These are phyloP conservation scores for Ceratobasidium sp. DNA, from an alignment of 1,284 basidiomycete genomes.

Conservation along the genomic window DNA sequence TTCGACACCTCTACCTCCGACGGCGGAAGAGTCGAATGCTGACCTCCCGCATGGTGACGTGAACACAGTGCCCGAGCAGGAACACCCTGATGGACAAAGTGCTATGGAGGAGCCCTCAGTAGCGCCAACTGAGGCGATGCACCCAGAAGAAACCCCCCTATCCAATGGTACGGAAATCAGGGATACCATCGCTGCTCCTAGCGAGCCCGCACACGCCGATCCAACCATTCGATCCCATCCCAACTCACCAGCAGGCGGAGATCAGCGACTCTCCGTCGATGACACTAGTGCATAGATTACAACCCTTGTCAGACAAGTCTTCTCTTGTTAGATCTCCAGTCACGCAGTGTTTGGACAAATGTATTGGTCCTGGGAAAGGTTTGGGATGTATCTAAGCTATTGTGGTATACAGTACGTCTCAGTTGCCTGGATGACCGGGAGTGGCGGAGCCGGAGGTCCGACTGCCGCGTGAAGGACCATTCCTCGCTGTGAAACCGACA, in stretches of 20 bases:
- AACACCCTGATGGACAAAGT: conserved; percentile 15
- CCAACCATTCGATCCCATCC: conserved; percentile 20
- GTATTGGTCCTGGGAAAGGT: not conserved
- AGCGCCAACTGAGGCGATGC: conserved; percentile 41
- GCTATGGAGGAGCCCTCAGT: not conserved
- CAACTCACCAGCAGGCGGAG: conserved; percentile 27
- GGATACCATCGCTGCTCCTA: conserved; percentile 28
- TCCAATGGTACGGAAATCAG: conserved; percentile 29
- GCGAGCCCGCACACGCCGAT: not conserved
- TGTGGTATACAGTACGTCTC: not conserved
- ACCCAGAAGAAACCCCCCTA: not conserved
- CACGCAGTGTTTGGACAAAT: not conserved
- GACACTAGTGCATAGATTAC: conserved; percentile 14
- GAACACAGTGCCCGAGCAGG: conserved; percentile 2
- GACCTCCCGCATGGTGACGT: conserved; percentile 2
- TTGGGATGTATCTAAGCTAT: not conserved
- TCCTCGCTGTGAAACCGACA: conserved; percentile 16
- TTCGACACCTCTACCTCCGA: conserved; percentile 17
- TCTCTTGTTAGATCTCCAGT: conserved; percentile 7
- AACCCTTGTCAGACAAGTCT: not conserved
- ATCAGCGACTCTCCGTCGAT: conserved; percentile 11
- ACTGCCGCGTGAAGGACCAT: conserved; percentile 1
- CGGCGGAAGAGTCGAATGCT: not conserved
- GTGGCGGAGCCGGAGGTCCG: not conserved
- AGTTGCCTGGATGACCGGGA: conserved; percentile 7